Conservation (phyloP, 345 rosid genomes). For the Hypericum perforatum region DNA sequence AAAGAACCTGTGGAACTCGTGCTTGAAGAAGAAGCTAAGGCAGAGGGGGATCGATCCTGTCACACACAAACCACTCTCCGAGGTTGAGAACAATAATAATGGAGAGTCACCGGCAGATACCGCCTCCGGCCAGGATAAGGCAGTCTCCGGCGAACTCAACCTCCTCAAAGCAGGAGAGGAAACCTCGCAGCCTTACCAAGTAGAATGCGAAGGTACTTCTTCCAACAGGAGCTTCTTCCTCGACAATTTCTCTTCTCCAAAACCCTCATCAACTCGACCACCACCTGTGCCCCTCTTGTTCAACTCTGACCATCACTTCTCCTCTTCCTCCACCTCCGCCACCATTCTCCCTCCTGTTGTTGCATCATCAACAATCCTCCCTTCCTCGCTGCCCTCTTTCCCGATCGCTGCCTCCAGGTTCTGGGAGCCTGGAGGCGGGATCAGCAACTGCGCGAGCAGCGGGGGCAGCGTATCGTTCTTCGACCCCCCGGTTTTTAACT, state of each 20-base stretch:
- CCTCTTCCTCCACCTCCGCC: too few species aligned
- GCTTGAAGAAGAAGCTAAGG: conserved; percentile 23
- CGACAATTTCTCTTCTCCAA: conserved; percentile 32
- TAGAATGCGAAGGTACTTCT: conserved; percentile 12
- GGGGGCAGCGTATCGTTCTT: conserved; percentile 43
- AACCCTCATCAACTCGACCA: conserved; percentile 30
- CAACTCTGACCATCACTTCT: too few species aligned
- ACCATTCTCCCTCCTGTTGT: too few species aligned
- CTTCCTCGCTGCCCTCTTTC: conserved; percentile 21
- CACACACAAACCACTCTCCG: conserved; percentile 31
- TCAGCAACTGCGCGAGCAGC: not conserved
- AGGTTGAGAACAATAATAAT: conserved; percentile 28
- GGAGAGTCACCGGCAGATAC: conserved; percentile 16
- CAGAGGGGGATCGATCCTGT: conserved; percentile 23
- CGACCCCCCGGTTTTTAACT: conserved; percentile 36
- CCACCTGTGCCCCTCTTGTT: not conserved
- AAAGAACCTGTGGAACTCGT: conserved; percentile 24
- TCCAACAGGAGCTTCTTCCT: conserved; percentile 36
- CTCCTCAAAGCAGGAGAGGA: conserved; percentile 12
- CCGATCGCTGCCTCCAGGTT: conserved; percentile 21
- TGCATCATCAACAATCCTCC: too few species aligned
- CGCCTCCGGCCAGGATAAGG: conserved; percentile 17
- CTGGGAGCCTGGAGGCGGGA: conserved; percentile 27
- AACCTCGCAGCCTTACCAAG: conserved; percentile 15
- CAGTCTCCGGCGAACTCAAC: conserved; percentile 12